Conservation (phyloP, 2,329 filamentous ascomycete species). For the Parafenestella ontariensis region DNA sequence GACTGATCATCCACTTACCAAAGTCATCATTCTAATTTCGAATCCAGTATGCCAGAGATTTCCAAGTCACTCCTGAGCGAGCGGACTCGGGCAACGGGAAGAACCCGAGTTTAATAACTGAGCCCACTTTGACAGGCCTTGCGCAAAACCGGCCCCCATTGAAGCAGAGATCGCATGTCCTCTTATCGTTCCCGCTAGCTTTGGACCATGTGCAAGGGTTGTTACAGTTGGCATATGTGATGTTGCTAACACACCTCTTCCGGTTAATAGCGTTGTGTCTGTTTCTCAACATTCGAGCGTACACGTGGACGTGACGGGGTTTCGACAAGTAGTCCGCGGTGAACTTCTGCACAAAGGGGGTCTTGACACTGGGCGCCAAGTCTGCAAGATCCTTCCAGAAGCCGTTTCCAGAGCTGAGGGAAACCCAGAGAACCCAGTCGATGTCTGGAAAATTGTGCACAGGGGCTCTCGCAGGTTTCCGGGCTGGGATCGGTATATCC, state of each 20-base stretch:
- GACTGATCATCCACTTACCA: not conserved
- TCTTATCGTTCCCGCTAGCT: not conserved
- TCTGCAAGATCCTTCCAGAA: not conserved
- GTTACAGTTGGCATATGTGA: not conserved
- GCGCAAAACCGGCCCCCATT: not conserved
- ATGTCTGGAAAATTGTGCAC: not conserved
- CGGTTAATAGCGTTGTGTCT: not conserved
- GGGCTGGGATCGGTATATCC: no score
- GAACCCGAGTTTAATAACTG: not conserved
- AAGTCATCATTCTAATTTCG: not conserved
- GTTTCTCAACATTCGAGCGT: not conserved
- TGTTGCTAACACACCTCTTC: not conserved
- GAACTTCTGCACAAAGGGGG: not conserved
- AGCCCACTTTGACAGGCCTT: not conserved
- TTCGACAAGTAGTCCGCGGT: not conserved
- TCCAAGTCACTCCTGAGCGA: accelerated
- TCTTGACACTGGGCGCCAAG: not conserved
- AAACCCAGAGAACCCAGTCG: not conserved
- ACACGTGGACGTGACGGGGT: not conserved
- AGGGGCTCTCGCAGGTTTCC: no score
- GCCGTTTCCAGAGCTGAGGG: not conserved
- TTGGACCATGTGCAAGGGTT: not conserved
- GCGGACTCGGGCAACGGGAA: not conserved
- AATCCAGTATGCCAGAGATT: conserved; percentile 1
- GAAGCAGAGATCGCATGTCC: conserved; percentile 3